Evolutionary conservation across 225 moss, liverwort and hornwort genomes (phyloP), one percentile per base, ranked within the genome.

Genomic region (Ulota crispa): DNA sequence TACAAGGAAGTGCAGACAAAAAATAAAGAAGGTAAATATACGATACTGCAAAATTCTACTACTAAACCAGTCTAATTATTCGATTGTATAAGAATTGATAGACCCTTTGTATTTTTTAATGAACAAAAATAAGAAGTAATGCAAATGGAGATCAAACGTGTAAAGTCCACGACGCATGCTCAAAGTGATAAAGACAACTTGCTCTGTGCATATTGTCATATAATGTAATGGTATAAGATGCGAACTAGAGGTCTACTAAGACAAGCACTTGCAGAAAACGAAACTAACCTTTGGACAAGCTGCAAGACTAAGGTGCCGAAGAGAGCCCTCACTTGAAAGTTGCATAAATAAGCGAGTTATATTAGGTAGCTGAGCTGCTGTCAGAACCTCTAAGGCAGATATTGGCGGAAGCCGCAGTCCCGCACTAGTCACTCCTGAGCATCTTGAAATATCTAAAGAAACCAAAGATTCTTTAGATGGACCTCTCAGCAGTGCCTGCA

Each of bases 401-500:
- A 84, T 81, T 28, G 93, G 89, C 5, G 97, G 97, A 81, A 98
- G 80, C 60, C 89, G 87, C 76, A 98, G 85, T 80, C 95, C 97
- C 21, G 87, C 89, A 84, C 87, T 98, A 30, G 94, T 93, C 73
- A 98, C 85, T 62, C 95, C 93, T 34, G 82, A 76, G 84, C 97
- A 98, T 84, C 97, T 92, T 79, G 97, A 98, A 75, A 98, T 89
- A 87, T 98, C 97, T 66, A 98, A 87, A 19, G 93, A 93, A 57
- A 89, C 75, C 70, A 98, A 84, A 70, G 90, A 95, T 24, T 87
- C 89, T 87, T 93, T 95, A 52, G 95, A 90, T 54, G 91, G 88
- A 79, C 97, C 97, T 86, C 91, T 95, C 79, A 95, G 83, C 83
- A 98, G 81, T 84, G 95, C 94, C 97, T 98, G 94, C 88, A 92